Evolutionary conservation across 2,329 filamentous ascomycete genomes (phyloP), one percentile per base, ranked within the genome.

Genomic region (Madurella fahalii): DNA sequence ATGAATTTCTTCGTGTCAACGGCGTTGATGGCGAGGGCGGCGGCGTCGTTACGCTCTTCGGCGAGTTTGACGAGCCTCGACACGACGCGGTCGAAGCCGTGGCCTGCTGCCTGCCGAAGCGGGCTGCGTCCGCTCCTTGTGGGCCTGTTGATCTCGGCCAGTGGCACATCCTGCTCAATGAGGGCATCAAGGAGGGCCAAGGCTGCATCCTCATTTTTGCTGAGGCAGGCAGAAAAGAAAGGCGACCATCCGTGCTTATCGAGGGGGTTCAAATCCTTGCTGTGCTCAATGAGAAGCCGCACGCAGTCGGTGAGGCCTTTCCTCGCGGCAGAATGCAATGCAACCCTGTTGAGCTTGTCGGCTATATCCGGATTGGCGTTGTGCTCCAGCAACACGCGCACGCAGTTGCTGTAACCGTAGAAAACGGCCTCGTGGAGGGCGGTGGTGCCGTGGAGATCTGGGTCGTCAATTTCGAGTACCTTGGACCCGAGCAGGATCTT

Each of bases 101-200:
- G 52, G 32, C 49, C 25, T 8, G 59, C 58, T 0, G 61, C 61
- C 17, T 61, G 60, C 1, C 59, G 59, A 8, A 63, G 53, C 2
- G 55, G 47, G 13, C 59, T 63, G 18, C 59, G 57, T 15, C 47
- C 41, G 8, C 31, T 48, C 0, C 49, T 47, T 2, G 50, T 48
- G 15, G 44, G 47, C 17, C 45, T 46, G 56, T 62, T 63, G 51
- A 63, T 63, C 3, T 63, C 56, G 5, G 58, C 40, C 0, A 63
- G 31, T 2, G 57, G 42, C 2, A 57, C 5, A 9, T 56, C 39
- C 13, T 17, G 44, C 31, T 49, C 40, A 11, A 59, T 20, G 1
- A 62, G 50, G 1, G 51, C 47, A 12, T 62, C 60, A 17, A 62
- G 54, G 17, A 63, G 53, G 1, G 56, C 12, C 4, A 15, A 11